Percentiles rank a stretch among this genome's conserved stretches.
Conservation (phyloP, 345 rosid species). For the Eucalyptus tenuipes region DNA sequence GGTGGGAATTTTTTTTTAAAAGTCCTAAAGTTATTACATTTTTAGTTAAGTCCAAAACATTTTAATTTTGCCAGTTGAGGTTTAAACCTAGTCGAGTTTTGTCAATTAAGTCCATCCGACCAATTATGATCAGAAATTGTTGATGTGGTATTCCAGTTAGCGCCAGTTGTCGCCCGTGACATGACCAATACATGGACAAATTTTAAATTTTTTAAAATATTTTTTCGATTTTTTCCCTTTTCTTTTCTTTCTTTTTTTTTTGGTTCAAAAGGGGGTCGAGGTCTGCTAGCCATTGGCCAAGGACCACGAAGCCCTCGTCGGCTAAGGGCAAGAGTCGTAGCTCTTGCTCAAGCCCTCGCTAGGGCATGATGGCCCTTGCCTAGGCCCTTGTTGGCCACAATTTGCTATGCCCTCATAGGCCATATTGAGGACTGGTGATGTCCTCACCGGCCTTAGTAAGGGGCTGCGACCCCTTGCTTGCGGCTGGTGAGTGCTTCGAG, state of each 20-base stretch:
- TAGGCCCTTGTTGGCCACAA: too few relatives aligned
- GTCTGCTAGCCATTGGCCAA: rapidly evolving
- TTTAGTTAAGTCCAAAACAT: rapidly evolving
- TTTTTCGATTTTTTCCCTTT: not conserved
- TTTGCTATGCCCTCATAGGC: not conserved
- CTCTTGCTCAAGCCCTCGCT: too few relatives aligned
- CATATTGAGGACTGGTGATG: not conserved
- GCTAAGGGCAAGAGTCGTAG: too few relatives aligned
- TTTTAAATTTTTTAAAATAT: not conserved
- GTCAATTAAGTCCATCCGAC: rapidly evolving
- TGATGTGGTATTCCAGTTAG: too few relatives aligned
- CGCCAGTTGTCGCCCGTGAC: rapidly evolving
- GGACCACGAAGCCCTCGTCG: rapidly evolving
- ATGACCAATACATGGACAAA: rapidly evolving
- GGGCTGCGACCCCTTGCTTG: rapidly evolving
- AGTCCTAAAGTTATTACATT: not conserved
- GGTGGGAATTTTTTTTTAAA: not conserved
- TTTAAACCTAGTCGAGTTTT: not conserved
- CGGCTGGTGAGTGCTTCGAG: rapidly evolving
- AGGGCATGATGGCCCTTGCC: too few relatives aligned
- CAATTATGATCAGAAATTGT: not conserved
- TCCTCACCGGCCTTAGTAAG: rapidly evolving
- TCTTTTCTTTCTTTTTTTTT: not conserved
- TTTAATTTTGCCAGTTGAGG: not conserved
- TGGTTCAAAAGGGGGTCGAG: too few relatives aligned